Conservation (phyloP, 441 rosid species). For the Viola pubescens region DNA sequence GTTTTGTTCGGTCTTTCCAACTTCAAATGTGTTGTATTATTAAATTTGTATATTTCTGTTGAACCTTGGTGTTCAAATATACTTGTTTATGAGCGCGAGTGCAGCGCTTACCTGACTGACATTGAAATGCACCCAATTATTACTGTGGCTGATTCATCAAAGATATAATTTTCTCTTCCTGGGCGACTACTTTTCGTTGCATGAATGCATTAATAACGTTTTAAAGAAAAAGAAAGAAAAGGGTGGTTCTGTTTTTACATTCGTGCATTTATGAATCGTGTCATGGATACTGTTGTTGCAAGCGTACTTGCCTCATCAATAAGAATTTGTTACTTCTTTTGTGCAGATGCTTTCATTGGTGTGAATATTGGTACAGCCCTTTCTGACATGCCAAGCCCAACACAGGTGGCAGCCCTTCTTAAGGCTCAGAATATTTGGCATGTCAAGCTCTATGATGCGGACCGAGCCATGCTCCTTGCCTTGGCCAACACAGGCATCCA, state of each 20-base stretch:
- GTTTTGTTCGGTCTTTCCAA: too few species aligned
- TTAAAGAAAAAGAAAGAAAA: neutral
- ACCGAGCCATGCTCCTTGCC: constrained; percentile 66
- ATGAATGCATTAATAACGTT: too few species aligned
- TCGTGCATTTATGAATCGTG: neutral
- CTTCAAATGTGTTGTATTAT: too few species aligned
- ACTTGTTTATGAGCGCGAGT: too few species aligned
- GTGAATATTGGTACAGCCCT: constrained; percentile 85
- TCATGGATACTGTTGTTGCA: neutral
- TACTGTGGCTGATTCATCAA: neutral
- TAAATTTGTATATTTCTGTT: too few species aligned
- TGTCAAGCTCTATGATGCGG: constrained; percentile 80
- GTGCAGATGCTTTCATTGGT: constrained; percentile 69
- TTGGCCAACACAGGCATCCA: constrained; percentile 75
- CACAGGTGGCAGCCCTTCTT: constrained; percentile 73
- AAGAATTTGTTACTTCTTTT: neutral
- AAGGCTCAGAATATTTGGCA: constrained; percentile 70
- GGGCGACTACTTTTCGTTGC: too few species aligned
- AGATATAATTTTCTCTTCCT: neutral
- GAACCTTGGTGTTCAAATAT: too few species aligned
- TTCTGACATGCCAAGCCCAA: constrained; percentile 79
- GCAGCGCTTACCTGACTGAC: neutral
- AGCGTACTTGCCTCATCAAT: neutral
- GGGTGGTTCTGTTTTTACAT: too few species aligned
- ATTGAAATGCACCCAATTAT: neutral